Evolutionary conservation across 1,139 yeast genomes (phyloP).

Genomic region (Pichia cactophila): DNA sequence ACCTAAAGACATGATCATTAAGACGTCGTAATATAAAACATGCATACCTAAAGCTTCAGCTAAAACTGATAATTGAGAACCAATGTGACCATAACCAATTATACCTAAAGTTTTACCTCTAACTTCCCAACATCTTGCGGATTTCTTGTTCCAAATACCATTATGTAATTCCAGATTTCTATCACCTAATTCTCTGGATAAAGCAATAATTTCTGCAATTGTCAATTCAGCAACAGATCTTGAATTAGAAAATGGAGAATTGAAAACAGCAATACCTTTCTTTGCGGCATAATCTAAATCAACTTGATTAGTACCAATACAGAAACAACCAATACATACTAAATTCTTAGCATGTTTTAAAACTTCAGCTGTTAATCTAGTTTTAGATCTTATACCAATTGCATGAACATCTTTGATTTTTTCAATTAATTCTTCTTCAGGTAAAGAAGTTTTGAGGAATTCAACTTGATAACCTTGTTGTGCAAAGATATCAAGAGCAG

Average conservation of each 20-base stretch:
- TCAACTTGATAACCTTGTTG: conserved; percentile 97
- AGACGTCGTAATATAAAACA: conserved; percentile 85
- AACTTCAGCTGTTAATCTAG: conserved; percentile 73
- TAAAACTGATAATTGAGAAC: conserved; percentile 90
- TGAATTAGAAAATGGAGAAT: conserved; percentile 97
- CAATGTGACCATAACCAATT: conserved; percentile 97
- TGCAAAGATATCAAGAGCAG: conserved; percentile 80
- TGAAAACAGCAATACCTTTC: conserved; percentile 92
- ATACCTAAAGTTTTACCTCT: conserved; percentile 98
- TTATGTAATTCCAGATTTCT: conserved; percentile 94
- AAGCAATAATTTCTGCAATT: conserved; percentile 85
- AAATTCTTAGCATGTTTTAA: conserved; percentile 82
- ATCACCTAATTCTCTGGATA: conserved; percentile 96
- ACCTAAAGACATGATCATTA: conserved; percentile 94
- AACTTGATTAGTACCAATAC: conserved; percentile 98
- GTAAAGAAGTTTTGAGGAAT: conserved; percentile 79
- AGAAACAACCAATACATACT: conserved; percentile 93
- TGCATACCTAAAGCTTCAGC: conserved; percentile 99
- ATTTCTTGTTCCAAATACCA: conserved; percentile 97
- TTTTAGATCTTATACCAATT: conserved; percentile 95
- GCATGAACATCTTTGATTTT: conserved; percentile 93
- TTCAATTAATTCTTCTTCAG: conserved; percentile 91
- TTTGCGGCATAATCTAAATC: conserved; percentile 88
- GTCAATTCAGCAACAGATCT: conserved; percentile 98
- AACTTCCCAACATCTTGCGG: conserved; percentile 96